Percentiles rank a stretch among this genome's conserved stretches.
These are phyloP conservation scores for Pythium oligandrum DNA, from an alignment of 352 stramenopile genomes.

Conservation along the genomic window DNA sequence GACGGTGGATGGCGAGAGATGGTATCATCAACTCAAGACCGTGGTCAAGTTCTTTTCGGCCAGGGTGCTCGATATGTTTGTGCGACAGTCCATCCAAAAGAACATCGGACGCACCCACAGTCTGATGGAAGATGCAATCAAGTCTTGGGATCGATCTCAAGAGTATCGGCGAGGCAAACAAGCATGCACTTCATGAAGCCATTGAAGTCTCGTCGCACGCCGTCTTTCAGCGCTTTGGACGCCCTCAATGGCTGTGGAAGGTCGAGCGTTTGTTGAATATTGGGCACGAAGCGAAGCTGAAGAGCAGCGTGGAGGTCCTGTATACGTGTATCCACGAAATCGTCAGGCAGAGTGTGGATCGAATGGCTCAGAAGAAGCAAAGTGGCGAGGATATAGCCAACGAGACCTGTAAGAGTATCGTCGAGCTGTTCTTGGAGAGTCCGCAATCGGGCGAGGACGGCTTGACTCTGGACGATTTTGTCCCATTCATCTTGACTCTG, in stretches of 20 bases:
- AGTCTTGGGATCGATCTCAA: conserved; percentile 32
- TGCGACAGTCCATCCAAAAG: conserved; percentile 31
- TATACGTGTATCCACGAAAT: conserved; percentile 36
- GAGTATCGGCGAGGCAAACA: conserved; percentile 30
- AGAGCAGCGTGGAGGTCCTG: conserved; percentile 15
- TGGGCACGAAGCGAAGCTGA: conserved; percentile 26
- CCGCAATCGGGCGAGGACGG: conserved; percentile 7
- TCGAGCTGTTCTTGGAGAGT: conserved; percentile 8
- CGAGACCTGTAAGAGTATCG: no score
- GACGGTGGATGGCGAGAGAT: conserved; percentile 18
- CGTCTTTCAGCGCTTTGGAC: conserved; percentile 12
- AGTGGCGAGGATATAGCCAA: conserved; percentile 17
- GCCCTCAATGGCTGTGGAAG: conserved; percentile 37
- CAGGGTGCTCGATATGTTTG: conserved; percentile 30
- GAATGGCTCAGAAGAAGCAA: conserved; percentile 15
- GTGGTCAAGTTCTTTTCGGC: conserved; percentile 37
- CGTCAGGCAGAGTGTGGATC: conserved; percentile 43
- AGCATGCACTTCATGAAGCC: conserved; percentile 29
- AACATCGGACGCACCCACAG: conserved; percentile 25
- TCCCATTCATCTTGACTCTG: conserved; percentile 61
- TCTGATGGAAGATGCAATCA: conserved; percentile 18
- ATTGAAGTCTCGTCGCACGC: background rate
- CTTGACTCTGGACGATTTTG: conserved; percentile 38
- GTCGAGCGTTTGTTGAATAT: conserved; percentile 37
- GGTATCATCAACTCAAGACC: conserved; percentile 40